Percentiles rank a stretch among this genome's conserved stretches.
These are phyloP conservation scores for Maudiozyma pseudohumilis DNA, from an alignment of 805 yeast genomes.

Conservation along the genomic window DNA sequence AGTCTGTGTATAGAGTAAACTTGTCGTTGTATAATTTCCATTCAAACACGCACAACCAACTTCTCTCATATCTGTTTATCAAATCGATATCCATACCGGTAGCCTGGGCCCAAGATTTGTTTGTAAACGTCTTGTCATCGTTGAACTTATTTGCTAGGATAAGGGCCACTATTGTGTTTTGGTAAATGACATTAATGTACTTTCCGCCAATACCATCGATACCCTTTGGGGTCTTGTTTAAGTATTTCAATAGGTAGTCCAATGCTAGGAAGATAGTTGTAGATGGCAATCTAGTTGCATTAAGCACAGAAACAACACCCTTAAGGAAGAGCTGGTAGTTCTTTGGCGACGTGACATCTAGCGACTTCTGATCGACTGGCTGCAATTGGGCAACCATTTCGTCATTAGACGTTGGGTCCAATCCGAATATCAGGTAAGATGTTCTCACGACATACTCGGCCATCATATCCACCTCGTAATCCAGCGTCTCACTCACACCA, in stretches of 20 bases:
- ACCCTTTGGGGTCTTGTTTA: constrained; percentile 31
- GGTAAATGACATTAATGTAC: constrained; percentile 36
- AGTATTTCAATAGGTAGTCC: constrained; percentile 64
- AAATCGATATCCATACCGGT: constrained; percentile 59
- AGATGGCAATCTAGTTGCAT: constrained; percentile 81
- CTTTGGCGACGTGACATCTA: constrained; percentile 21
- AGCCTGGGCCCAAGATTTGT: constrained; percentile 94
- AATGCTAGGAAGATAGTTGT: constrained; percentile 72
- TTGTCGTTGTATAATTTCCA: constrained; percentile 46
- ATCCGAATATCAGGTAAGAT: constrained; percentile 56
- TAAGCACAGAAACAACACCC: constrained; percentile 56
- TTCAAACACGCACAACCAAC: constrained; percentile 52
- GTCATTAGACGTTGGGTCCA: constrained; percentile 14
- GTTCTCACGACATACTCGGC: constrained; percentile 70
- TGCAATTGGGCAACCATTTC: neutral
- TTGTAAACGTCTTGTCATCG: constrained; percentile 93
- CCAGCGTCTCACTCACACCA: constrained; percentile 69
- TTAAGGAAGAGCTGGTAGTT: constrained; percentile 37
- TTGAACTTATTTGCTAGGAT: constrained; percentile 87
- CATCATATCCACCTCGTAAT: constrained; percentile 72
- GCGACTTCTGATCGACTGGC: constrained; percentile 9
- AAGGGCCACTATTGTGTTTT: constrained; percentile 55
- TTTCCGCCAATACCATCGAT: constrained; percentile 22
- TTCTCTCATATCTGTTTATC: constrained; percentile 59
- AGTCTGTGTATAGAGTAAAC: constrained; percentile 20